Conservation (phyloP, 768 basidiomycete species). For the Xerocomellus chrysenteron region DNA sequence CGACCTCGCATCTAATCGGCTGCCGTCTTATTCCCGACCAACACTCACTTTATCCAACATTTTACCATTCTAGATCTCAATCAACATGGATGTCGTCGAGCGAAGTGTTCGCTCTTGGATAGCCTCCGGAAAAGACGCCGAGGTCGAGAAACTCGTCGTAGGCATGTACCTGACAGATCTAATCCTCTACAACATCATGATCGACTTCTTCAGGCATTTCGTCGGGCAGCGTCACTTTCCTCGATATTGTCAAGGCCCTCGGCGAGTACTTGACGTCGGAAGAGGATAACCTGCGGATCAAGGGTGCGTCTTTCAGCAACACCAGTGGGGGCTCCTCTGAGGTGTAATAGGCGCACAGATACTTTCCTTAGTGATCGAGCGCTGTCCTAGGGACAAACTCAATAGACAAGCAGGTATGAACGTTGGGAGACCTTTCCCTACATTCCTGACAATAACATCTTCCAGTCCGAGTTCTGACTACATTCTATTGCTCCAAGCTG, state of each 20-base stretch:
- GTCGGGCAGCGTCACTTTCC: conserved; percentile 54
- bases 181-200: not conserved
- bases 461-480: conserved; percentile 75
- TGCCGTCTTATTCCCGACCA: not conserved
- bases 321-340: conserved; percentile 1
- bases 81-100: conserved; percentile 43
- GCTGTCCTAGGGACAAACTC: conserved; percentile 59
- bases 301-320: conserved; percentile 52
- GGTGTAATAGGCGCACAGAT: conserved; percentile 71
- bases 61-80: not conserved
- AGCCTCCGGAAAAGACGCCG: conserved; percentile 57
- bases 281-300: conserved; percentile 71
- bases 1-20: conserved; percentile 11
- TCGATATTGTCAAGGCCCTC: conserved; percentile 81
- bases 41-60: not conserved
- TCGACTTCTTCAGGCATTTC: conserved; percentile 45
- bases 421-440: not conserved
- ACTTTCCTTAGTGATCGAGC: conserved; percentile 66
- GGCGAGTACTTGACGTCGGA: conserved; percentile 88
- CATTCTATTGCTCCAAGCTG: conserved; percentile 84
- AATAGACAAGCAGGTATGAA: conserved; percentile 79
- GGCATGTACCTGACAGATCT: conserved; percentile 41
- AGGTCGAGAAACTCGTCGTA: conserved; percentile 56
- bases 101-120: conserved; percentile 73
- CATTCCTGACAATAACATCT: conserved; percentile 1